Evolutionary conservation across 2,329 filamentous ascomycete species (phyloP), one percentile per base, ranked within the genome.

Genomic region (Aspergillus fumigatus): DNA sequence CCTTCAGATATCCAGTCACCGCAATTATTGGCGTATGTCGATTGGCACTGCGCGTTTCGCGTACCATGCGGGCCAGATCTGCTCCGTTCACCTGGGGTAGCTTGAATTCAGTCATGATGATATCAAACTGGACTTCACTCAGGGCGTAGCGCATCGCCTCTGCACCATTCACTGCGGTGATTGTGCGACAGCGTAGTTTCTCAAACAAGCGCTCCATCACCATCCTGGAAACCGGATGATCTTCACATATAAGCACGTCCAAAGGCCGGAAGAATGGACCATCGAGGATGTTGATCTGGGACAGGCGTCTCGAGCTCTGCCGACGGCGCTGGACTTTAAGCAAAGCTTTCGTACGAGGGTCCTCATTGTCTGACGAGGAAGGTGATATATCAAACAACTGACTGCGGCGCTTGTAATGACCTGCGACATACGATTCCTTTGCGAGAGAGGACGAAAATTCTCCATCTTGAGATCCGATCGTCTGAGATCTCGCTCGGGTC

Each of bases 201-300:
- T 99, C 94, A 52, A 99, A 82, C 7, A 99, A 79, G 66, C 96
- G 94, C 70, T 99, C 94, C 93, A 99, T 97, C n/a, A 99, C 93
- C 79, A 99, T 87, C 23, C 93, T 85, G 5, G 94, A 96, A 3
- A 99, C 93, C 0, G 94, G 94, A 71, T 99, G 94, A 67, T 99
- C 94, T 75, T 99, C 94, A 70, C 94, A 97, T 52, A 99, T 96
- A 52, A 99, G 80, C 5, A 99, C 89, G 73, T 99, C 94, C 52
- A 99, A 77, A 1, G 94, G 92, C 29, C 94, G 84, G 75, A 97
- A 99, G 38, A 87, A 84, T 2, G 94, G 94, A 0, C 88, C 88
- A 53, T 93, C 92, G 43, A 88, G 84, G 40, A 96, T 80, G 51
- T 88, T 92, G 67, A 97, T 92, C 67, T 96, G 92, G 0, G 94